Percentiles rank a stretch among this genome's conserved stretches.
Conservation (phyloP, 2,329 filamentous ascomycete genomes). For the Xylariaceae sp. region DNA sequence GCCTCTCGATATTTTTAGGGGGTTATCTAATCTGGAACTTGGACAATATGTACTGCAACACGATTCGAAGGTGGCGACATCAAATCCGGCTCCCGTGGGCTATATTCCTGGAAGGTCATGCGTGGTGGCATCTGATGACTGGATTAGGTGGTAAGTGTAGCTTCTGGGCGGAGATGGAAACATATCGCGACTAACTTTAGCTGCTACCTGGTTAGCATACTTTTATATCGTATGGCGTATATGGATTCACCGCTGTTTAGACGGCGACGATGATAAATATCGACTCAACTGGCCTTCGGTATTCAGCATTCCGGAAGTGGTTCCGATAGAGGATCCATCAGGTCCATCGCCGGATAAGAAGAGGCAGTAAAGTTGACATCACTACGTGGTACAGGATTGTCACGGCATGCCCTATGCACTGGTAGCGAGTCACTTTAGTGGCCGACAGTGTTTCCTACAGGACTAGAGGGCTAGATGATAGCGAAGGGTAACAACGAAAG, state of each 20-base stretch:
- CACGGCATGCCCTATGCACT: background rate
- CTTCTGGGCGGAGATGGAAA: background rate
- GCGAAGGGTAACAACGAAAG: no score
- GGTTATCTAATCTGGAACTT: conserved; percentile 79
- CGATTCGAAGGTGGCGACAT: conserved; percentile 66
- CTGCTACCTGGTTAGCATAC: conserved; percentile 57
- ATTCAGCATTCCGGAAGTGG: conserved; percentile 55
- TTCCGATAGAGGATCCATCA: conserved; percentile 34
- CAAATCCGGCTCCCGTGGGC: conserved; percentile 78
- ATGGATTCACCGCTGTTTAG: conserved; percentile 77
- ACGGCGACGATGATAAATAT: conserved; percentile 72
- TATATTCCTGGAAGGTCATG: conserved; percentile 63
- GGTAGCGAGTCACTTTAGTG: background rate
- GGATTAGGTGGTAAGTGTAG: conserved; percentile 58
- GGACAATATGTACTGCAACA: conserved; percentile 75
- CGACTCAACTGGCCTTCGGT: conserved; percentile 69
- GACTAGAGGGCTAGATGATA: no score
- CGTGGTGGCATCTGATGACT: conserved; percentile 74
- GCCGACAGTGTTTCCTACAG: no score
- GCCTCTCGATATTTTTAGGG: conserved; percentile 70
- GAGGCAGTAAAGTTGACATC: conserved; percentile 15
- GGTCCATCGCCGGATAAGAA: conserved; percentile 32
- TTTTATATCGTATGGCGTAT: conserved; percentile 84
- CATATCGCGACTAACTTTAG: conserved; percentile 17
- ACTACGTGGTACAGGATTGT: background rate